Percentiles rank a stretch among this genome's conserved stretches.
phyloP scores from a whole-genome alignment of 1,284 basidiomycete species.

The Cryptococcus neoformans region DNA sequence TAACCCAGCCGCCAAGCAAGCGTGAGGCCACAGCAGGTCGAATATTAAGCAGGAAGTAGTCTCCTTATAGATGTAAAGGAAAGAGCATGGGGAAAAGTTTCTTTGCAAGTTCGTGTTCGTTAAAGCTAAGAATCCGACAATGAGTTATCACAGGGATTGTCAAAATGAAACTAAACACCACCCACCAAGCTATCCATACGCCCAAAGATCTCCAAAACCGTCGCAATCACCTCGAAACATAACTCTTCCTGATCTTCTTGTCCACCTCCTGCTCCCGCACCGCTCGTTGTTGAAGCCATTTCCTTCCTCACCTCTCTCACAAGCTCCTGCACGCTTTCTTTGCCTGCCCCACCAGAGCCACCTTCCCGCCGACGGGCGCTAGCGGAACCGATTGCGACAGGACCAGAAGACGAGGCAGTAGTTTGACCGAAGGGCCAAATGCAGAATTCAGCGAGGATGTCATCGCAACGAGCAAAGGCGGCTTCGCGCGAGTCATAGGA shows the following conservation, averaged over 20 bases:
- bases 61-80: neutral
- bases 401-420: slow-evolving; percentile 30
- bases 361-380: slow-evolving; percentile 42
- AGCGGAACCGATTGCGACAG: slow-evolving; percentile 41
- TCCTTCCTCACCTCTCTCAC: slow-evolving; percentile 75
- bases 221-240: slow-evolving; percentile 82
- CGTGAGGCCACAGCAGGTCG: too few relatives aligned
- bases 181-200: slow-evolving; percentile 75
- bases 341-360: slow-evolving; percentile 41
- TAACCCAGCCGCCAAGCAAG: too few relatives aligned
- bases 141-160: neutral
- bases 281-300: slow-evolving; percentile 51
- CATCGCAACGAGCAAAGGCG: slow-evolving; percentile 86
- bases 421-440: slow-evolving; percentile 77
- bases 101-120: neutral
- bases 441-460: slow-evolving; percentile 83
- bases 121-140: neutral
- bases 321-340: slow-evolving; percentile 73
- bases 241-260: slow-evolving; percentile 67
- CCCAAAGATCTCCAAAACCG: slow-evolving; percentile 84
- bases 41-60: too few relatives aligned
- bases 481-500: slow-evolving; percentile 87
- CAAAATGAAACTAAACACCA: neutral
- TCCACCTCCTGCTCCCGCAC: slow-evolving; percentile 58
- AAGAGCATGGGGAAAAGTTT: neutral